Percentiles rank a stretch among this genome's conserved stretches.
These are phyloP conservation scores for Diaporthe ampelina DNA, from an alignment of 2,329 filamentous ascomycete genomes.

Conservation along the genomic window DNA sequence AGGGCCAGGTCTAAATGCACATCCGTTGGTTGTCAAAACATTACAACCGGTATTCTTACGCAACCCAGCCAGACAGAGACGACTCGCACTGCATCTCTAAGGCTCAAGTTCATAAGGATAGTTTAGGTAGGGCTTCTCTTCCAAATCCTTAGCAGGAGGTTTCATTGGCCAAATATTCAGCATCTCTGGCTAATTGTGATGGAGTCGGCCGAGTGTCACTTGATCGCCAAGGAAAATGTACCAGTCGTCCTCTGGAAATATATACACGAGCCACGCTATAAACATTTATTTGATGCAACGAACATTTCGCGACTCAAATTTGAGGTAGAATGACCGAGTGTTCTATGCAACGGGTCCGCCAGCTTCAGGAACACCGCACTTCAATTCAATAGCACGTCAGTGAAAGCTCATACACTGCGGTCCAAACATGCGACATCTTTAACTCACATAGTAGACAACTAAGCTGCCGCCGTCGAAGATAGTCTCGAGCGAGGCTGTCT, in stretches of 20 bases:
- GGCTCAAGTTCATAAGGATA: too few relatives aligned
- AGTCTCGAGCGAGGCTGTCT: not conserved
- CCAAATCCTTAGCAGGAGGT: too few relatives aligned
- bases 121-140: too few relatives aligned
- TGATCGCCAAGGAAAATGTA: too few relatives aligned
- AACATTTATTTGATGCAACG: not conserved
- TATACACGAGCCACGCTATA: not conserved
- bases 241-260: not conserved
- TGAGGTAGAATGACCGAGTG: not conserved
- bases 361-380: conserved; percentile 4
- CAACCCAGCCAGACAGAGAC: too few relatives aligned
- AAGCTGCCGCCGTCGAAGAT: conserved; percentile 12
- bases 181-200: too few relatives aligned
- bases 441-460: conserved; percentile 15
- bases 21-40: too few relatives aligned
- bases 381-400: not conserved
- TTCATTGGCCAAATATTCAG: not conserved
- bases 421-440: too few relatives aligned
- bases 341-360: not conserved
- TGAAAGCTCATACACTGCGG: not conserved
- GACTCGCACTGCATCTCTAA: too few relatives aligned
- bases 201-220: too few relatives aligned
- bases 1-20: too few relatives aligned
- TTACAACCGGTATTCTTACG: too few relatives aligned
- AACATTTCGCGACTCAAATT: not conserved